Percentiles rank a stretch among this genome's conserved stretches.
phyloP scores from a whole-genome alignment of 2,329 filamentous ascomycete species.

The Verticillium nubilum region DNA sequence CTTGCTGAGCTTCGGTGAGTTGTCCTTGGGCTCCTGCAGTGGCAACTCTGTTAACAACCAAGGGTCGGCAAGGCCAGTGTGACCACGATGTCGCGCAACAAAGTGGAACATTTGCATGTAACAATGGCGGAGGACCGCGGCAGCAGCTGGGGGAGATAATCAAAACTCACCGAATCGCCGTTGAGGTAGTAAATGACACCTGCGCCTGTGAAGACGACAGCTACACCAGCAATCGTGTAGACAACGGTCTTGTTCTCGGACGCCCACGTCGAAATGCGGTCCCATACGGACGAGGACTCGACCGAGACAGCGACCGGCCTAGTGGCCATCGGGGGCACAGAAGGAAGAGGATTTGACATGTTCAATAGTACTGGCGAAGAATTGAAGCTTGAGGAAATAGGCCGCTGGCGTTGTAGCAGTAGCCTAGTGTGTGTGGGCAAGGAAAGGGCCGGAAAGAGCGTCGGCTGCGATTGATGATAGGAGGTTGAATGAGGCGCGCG shows the following conservation, averaged over 20 bases:
- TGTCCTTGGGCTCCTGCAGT: slow-evolving; percentile 21
- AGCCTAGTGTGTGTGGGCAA: background rate
- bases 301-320: slow-evolving; percentile 40
- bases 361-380: slow-evolving; percentile 13
- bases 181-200: slow-evolving; percentile 90
- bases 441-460: background rate
- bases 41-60: background rate
- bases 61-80: background rate
- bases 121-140: background rate
- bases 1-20: slow-evolving; percentile 72
- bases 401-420: background rate
- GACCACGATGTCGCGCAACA: background rate
- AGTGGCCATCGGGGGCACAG: slow-evolving; percentile 37
- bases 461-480: background rate
- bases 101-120: background rate
- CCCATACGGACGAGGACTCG: slow-evolving; percentile 68
- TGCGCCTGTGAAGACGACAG: slow-evolving; percentile 83
- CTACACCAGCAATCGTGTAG: slow-evolving; percentile 93
- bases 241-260: slow-evolving; percentile 93
- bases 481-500: background rate
- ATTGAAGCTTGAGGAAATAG: slow-evolving; percentile 2
- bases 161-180: slow-evolving; percentile 45
- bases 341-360: slow-evolving; percentile 42
- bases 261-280: slow-evolving; percentile 85
- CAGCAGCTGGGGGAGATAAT: background rate